Evolutionary conservation across 1,139 yeast species (phyloP), one percentile per base, ranked within the genome.

Genomic region (Nakaseomyces nivariensis): DNA sequence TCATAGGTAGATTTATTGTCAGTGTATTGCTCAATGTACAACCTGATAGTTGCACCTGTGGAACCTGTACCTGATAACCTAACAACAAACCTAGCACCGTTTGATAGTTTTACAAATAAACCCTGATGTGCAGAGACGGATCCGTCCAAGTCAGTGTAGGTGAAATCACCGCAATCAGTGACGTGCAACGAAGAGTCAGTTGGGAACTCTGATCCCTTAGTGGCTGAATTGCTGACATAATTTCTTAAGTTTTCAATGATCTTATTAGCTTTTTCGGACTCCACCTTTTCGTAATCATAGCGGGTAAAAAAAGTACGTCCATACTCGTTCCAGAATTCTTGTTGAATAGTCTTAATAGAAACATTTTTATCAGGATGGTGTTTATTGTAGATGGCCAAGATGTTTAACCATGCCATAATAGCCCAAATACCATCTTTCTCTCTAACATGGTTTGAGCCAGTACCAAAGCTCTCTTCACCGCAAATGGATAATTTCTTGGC

Each of bases 351-450:
- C 58, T 79, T 79, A 60, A 92, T 88, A 13, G 95, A 78, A 24
- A 81, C 77, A 48, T 77, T 80, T 51, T 78, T 77, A 43, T 68
- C 71, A 51, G 82, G 81, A 64, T 80, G 71, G 58, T 75, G 68
- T 60, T 82, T 82, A 49, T 64, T 59, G 65, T 79, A 84, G 48
- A 84, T 88, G 24, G 97, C 97, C 63, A 92, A 77, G 52, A 92
- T 86, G 64, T 92, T 92, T 64, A 94, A 78, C 98, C 98, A 92
- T 3, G 98, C 97, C 55, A 87, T 78, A 63, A 92, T 79, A 32
- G 97, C 98, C 98, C 98, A 92, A 54, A 92, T 71, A 54, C 98
- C 98, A 69, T 92, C 98, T 70, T 92, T 92, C 69, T 92, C 98
- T 67, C 98, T 85, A 55, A 94, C 85, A 66, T 92, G 98, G 71